Conservation (phyloP, 352 stramenopile genomes). For the Pythium plurisporium region DNA sequence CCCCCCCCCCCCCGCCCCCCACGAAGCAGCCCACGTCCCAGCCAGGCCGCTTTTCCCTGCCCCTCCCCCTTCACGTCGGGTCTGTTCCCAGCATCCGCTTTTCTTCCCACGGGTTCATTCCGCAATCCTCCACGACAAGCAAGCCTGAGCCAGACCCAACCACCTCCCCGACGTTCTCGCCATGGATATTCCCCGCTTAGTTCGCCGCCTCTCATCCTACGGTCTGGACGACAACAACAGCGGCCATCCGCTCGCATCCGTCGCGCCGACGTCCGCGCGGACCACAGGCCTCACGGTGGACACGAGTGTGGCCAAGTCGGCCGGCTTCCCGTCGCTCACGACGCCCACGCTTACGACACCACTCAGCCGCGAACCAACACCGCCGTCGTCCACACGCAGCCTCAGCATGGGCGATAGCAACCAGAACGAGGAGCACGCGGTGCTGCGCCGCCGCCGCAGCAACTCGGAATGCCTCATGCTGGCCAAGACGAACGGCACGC, state of each 20-base stretch:
- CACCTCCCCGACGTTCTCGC: background rate
- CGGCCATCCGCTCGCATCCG: slow-evolving; percentile 11
- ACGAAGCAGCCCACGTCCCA: too few relatives aligned
- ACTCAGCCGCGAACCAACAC: slow-evolving; percentile 13
- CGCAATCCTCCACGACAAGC: background rate
- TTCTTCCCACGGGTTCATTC: slow-evolving; percentile 3
- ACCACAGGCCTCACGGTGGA: slow-evolving; percentile 32
- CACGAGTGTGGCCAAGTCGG: slow-evolving; percentile 34
- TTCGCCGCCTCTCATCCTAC: slow-evolving; percentile 31
- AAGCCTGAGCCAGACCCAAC: background rate
- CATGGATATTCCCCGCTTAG: slow-evolving; percentile 35
- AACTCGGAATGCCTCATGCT: slow-evolving; percentile 82
- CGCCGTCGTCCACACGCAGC: slow-evolving; percentile 29
- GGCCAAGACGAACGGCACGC: slow-evolving; percentile 43
- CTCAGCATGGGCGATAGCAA: background rate
- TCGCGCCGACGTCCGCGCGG: slow-evolving; percentile 7
- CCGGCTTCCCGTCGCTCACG: slow-evolving; percentile 22
- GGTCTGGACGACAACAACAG: slow-evolving; percentile 19
- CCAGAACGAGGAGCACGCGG: slow-evolving; percentile 21
- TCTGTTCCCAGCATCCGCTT: background rate
- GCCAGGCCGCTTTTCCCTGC: background rate
- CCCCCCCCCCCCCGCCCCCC: too few relatives aligned
- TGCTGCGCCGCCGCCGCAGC: slow-evolving; percentile 54
- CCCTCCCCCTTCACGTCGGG: background rate
- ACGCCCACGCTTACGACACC: slow-evolving; percentile 9